Conservation (phyloP, 495 filamentous ascomycete genomes). For the Hyphodiscus hymeniophilus region DNA sequence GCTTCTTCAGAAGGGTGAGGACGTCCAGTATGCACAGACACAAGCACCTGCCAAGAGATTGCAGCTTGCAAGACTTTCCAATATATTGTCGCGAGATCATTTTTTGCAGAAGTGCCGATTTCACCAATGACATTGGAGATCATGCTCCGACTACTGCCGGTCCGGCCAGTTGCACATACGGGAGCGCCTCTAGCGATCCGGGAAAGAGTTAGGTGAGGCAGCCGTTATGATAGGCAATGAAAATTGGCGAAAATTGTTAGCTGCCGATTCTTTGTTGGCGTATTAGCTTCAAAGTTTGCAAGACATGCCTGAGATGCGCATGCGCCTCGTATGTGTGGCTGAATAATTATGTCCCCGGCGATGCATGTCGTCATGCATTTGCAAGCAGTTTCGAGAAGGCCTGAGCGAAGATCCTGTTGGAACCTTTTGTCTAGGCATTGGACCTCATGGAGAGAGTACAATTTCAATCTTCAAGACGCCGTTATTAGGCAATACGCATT, state of each 20-base stretch:
- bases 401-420: neutral
- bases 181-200: neutral
- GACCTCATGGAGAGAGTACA: neutral
- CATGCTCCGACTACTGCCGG: conserved; percentile 5
- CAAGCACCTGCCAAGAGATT: no score
- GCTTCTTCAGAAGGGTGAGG: neutral
- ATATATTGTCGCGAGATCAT: conserved; percentile 2
- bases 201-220: conserved; percentile 1
- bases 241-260: conserved; percentile 4
- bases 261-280: neutral
- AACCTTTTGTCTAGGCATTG: neutral
- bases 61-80: neutral
- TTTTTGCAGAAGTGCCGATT: conserved; percentile 1
- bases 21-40: no score
- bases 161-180: conserved; percentile 7
- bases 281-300: neutral
- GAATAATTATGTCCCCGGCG: no score
- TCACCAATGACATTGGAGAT: conserved; percentile 7
- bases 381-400: conserved; percentile 4
- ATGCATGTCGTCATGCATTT: no score
- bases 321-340: neutral
- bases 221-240: conserved; percentile 8
- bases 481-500: no score
- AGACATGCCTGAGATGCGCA: conserved; percentile 5
- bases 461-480: neutral